Conservation (phyloP, 129 eudicot species). For the Helichrysum umbraculigerum region DNA sequence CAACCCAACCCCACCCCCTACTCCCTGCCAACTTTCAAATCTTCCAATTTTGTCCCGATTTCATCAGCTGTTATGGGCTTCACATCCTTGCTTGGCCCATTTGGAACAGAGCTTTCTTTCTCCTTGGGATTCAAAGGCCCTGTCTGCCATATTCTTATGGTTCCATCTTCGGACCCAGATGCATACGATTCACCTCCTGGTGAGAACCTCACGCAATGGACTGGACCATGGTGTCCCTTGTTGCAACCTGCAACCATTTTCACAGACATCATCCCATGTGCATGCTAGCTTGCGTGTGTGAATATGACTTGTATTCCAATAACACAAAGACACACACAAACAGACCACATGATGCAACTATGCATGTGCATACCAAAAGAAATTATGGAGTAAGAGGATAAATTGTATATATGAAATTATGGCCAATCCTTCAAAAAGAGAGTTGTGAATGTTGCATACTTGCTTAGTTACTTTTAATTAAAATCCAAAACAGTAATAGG, state of each 20-base stretch:
- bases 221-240: conserved; percentile 93
- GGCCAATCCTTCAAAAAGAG: neutral
- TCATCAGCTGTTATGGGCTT: conserved; percentile 44
- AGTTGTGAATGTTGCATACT: neutral
- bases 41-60: conserved; percentile 43
- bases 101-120: conserved; percentile 28
- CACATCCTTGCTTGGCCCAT: conserved; percentile 39
- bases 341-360: neutral
- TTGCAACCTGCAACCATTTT: conserved; percentile 55
- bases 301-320: neutral
- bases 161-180: conserved; percentile 83
- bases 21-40: conserved; percentile 38
- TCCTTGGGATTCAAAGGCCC: conserved; percentile 45
- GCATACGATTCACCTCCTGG: conserved; percentile 85
- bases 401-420: neutral
- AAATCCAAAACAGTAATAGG: neutral
- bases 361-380: neutral
- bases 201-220: conserved; percentile 71
- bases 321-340: neutral
- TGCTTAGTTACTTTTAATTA: neutral
- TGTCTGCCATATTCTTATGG: conserved; percentile 80
- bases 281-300: neutral
- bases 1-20: conserved; percentile 4
- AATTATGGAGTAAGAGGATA: neutral
- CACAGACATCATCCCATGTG: neutral